phyloP scores from a whole-genome alignment of 805 yeast genomes.

The Torulaspora indica region DNA sequence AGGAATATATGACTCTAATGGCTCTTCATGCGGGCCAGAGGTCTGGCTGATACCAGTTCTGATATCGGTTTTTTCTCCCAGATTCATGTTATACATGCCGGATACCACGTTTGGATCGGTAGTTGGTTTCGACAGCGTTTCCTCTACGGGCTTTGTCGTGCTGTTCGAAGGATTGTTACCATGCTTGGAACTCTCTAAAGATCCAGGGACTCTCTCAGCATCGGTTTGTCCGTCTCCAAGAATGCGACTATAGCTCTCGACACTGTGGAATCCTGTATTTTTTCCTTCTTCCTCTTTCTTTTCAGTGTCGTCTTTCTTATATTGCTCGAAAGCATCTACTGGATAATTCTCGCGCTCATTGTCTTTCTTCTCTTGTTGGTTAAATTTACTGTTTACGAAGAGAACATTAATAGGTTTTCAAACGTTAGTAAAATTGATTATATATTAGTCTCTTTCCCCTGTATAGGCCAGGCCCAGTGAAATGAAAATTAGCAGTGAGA shows the following conservation, averaged over 20 bases:
- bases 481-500: conserved; percentile 5
- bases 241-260: conserved; percentile 7
- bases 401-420: conserved; percentile 3
- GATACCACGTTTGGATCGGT: conserved; percentile 4
- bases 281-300: background rate
- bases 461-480: background rate
- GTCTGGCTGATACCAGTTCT: background rate
- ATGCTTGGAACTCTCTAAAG: conserved; percentile 5
- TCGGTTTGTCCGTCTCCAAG: conserved; percentile 19
- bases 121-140: background rate
- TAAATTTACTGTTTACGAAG: conserved; percentile 9
- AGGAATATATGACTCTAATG: conserved; percentile 3
- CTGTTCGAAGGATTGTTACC: conserved; percentile 3
- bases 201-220: conserved; percentile 5
- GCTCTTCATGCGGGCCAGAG: background rate
- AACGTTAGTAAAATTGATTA: conserved; percentile 12
- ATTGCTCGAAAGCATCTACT: conserved; percentile 15
- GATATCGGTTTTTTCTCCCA: conserved; percentile 6
- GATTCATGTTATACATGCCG: conserved; percentile 6
- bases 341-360: conserved; percentile 19
- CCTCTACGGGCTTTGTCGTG: conserved; percentile 10
- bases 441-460: conserved; percentile 5
- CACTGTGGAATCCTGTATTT: conserved; percentile 8
- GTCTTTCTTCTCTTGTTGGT: conserved; percentile 1
- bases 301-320: conserved; percentile 1